Evolutionary conservation across 2,329 filamentous ascomycete species (phyloP), one percentile per base, ranked within the genome.

Genomic region (Scleromitrula shiraiana): DNA sequence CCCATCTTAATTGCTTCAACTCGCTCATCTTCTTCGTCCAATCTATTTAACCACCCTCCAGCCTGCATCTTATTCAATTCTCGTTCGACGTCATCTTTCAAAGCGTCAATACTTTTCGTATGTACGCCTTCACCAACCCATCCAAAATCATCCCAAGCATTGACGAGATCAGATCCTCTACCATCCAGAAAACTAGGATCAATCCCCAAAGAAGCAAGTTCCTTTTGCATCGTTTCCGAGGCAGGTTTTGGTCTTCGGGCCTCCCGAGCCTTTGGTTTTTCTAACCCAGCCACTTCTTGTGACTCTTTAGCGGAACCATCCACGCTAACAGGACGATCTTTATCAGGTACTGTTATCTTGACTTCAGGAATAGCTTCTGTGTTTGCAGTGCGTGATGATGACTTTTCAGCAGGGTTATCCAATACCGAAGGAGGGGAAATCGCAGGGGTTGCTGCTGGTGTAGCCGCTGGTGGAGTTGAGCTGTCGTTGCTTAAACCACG

Each of bases 31-130:
- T 95, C 89, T 56, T 93, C 86, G 56, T 91, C 73, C 55, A 83
- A 77, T 51, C 91, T 83, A 42, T 85, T 83, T 40, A 97, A 74
- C 90, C 91, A 97, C 52, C 88, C 90, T 48, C 88, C 91, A 41
- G 90, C 90, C 68, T 96, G 91, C 2, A 91, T 85, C 56, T 88
- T 86, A 55, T 89, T 88, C 49, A 96, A 78, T 63, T 96, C 90
- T 53, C 89, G 81, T 45, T 91, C 87, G 47, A 96, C 76, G 55
- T 95, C 88, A 10, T 78, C 73, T 67, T 90, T 88, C 62, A 96
- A 75, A 44, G 87, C 81, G 42, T 94, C 87, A 46, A 91, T 81
- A 51, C 80, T 85, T 55, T 84, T 82, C 38, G 80, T 73, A 45
- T 86, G 81, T 65, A 88, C 82, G 54, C 87, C 76, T 41, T 83